Conservation (phyloP, 768 basidiomycete species). For the Psilocybe sp. region DNA sequence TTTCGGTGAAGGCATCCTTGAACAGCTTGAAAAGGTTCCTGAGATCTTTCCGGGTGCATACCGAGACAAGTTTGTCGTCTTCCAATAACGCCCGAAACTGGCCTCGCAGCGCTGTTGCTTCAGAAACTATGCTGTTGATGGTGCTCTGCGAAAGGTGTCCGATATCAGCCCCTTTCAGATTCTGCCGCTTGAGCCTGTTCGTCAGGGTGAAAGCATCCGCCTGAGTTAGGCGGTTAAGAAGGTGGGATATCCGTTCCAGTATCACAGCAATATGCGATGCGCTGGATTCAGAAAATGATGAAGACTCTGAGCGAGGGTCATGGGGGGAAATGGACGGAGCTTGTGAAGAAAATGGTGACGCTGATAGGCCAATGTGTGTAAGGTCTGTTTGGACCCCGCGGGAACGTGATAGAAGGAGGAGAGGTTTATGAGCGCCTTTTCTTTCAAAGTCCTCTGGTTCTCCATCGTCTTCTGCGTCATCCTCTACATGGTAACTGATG, state of each 20-base stretch:
- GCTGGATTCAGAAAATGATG: constrained; percentile 56
- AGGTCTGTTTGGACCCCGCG: constrained; percentile 70
- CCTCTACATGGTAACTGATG: constrained; percentile 45
- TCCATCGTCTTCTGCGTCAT: constrained; percentile 29
- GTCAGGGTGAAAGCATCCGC: constrained; percentile 88
- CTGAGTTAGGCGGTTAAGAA: constrained; percentile 57
- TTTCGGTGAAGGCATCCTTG: constrained; percentile 79
- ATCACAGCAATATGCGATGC: constrained; percentile 56
- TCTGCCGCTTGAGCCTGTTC: constrained; percentile 87
- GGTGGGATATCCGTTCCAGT: constrained; percentile 58
- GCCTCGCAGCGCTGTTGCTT: constrained; percentile 63
- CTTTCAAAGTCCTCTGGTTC: constrained; percentile 30
- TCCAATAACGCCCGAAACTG: constrained; percentile 76
- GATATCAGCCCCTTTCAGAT: constrained; percentile 82
- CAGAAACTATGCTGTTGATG: constrained; percentile 68
- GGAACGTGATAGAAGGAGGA: constrained; percentile 58
- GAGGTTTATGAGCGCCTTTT: constrained; percentile 36
- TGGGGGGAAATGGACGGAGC: constrained; percentile 41
- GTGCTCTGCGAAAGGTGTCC: constrained; percentile 84
- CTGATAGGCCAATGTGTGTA: constrained; percentile 23
- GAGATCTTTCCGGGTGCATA: constrained; percentile 77
- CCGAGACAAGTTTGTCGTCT: constrained; percentile 62
- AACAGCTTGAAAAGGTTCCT: constrained; percentile 79
- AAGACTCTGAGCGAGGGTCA: constrained; percentile 72
- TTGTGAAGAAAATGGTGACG: constrained; percentile 34